Evolutionary conservation across 2,329 filamentous ascomycete genomes (phyloP).

Genomic region (Fusarium paranaense): DNA sequence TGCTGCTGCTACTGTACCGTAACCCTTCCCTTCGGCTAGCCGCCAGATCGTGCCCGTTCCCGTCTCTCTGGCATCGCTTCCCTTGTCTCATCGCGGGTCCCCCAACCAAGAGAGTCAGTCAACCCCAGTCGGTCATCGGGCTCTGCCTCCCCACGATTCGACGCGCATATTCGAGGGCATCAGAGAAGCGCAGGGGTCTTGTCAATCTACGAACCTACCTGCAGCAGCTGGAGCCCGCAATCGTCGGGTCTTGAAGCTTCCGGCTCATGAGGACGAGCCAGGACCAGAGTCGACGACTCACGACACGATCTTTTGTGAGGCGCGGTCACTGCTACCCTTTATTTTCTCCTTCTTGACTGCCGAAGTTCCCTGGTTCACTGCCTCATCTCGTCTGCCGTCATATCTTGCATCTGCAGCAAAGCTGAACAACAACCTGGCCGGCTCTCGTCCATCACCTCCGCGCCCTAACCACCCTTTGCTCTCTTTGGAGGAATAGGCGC

Average conservation of each 20-base stretch:
- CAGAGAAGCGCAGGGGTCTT: background rate
- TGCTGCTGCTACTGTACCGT: background rate
- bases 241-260: slow-evolving; percentile 24
- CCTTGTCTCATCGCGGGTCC: background rate
- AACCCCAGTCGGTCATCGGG: background rate
- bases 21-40: background rate
- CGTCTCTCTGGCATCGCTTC: background rate
- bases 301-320: slow-evolving; percentile 14
- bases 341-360: slow-evolving; percentile 11
- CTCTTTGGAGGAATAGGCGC: slow-evolving; percentile 3
- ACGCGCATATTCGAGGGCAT: background rate
- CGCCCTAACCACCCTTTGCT: background rate
- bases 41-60: background rate
- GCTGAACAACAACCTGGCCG: background rate
- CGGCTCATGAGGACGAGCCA: slow-evolving; percentile 6
- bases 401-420: slow-evolving; percentile 9
- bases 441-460: background rate
- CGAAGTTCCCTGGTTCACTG: slow-evolving; percentile 5
- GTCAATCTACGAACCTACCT: background rate
- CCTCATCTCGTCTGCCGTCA: slow-evolving; percentile 5
- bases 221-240: background rate
- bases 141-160: background rate
- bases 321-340: slow-evolving; percentile 13
- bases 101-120: background rate
- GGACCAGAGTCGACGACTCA: slow-evolving; percentile 4